Evolutionary conservation across 345 rosid genomes (phyloP).

Genomic region (Punica granatum): DNA sequence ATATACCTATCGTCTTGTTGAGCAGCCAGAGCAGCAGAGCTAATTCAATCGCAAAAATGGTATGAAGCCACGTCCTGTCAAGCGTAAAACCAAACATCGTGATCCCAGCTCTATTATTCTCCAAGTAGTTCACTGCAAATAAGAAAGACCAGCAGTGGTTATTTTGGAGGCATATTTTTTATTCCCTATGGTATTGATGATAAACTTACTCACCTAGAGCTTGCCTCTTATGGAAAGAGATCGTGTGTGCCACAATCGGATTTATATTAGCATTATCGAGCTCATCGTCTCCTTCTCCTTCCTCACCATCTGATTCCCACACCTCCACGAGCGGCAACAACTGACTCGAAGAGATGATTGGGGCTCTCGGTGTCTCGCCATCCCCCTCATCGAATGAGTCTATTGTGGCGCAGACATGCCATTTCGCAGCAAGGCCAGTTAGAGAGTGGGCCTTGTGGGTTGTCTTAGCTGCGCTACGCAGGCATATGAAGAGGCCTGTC

Average conservation of each 20-base stretch:
- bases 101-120: conserved; percentile 82
- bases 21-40: conserved; percentile 88
- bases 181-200: not conserved
- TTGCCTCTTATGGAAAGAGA: conserved; percentile 82
- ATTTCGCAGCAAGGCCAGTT: conserved; percentile 78
- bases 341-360: conserved; percentile 17
- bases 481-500: conserved; percentile 73
- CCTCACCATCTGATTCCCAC: conserved; percentile 53
- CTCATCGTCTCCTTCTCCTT: conserved; percentile 66
- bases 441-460: conserved; percentile 78
- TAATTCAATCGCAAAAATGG: conserved; percentile 69
- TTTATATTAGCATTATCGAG: conserved; percentile 43
- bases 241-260: conserved; percentile 58
- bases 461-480: conserved; percentile 88
- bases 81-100: conserved; percentile 77
- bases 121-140: conserved; percentile 70
- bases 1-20: conserved; percentile 69
- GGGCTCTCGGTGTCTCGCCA: conserved; percentile 53
- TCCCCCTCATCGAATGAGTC: conserved; percentile 60
- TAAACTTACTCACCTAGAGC: conserved; percentile 51
- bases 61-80: conserved; percentile 79
- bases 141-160: not conserved
- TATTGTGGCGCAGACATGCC: conserved; percentile 87
- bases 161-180: not conserved
- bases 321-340: conserved; percentile 24